Percentiles rank a stretch among this genome's conserved stretches.
These are phyloP conservation scores for Spinacia oleracea DNA, from an alignment of 179 eudicot genomes.

Conservation along the genomic window DNA sequence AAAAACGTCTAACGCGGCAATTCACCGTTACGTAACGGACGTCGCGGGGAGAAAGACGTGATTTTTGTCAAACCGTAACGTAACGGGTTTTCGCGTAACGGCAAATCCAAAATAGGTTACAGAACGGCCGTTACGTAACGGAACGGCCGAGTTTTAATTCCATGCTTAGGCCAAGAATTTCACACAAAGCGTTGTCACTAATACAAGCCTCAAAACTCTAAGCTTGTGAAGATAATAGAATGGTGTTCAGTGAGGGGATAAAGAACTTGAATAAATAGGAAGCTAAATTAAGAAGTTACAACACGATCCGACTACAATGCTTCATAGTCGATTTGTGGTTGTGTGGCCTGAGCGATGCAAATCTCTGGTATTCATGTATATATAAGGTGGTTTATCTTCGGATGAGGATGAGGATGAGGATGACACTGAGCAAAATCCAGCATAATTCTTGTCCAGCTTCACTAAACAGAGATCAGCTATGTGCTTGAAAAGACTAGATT, in stretches of 20 bases:
- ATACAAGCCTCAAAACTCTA: background rate
- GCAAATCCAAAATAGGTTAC: too few relatives aligned
- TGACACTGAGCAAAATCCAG: slow-evolving; percentile 41
- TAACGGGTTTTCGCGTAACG: too few relatives aligned
- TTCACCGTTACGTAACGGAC: too few relatives aligned
- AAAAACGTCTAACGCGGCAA: too few relatives aligned
- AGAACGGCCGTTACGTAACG: too few relatives aligned
- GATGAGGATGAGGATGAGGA: slow-evolving; percentile 27
- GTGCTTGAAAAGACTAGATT: slow-evolving; percentile 30
- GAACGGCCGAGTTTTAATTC: too few relatives aligned
- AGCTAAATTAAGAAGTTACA: background rate
- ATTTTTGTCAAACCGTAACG: too few relatives aligned
- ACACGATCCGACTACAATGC: background rate
- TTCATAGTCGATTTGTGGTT: slow-evolving; percentile 30
- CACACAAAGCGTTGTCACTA: background rate
- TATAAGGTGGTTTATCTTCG: slow-evolving; percentile 18
- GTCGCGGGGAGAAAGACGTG: too few relatives aligned
- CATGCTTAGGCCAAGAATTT: background rate
- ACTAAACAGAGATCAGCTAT: slow-evolving; percentile 37
- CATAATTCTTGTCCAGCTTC: slow-evolving; percentile 42
- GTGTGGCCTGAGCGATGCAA: slow-evolving; percentile 22
- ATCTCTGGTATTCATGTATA: slow-evolving; percentile 44
- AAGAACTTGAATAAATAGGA: background rate
- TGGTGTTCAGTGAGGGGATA: background rate
- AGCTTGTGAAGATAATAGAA: background rate